Percentiles rank a stretch among this genome's conserved stretches.
Conservation (phyloP, 495 filamentous ascomycete species). For the Gamarada debralockiae region DNA sequence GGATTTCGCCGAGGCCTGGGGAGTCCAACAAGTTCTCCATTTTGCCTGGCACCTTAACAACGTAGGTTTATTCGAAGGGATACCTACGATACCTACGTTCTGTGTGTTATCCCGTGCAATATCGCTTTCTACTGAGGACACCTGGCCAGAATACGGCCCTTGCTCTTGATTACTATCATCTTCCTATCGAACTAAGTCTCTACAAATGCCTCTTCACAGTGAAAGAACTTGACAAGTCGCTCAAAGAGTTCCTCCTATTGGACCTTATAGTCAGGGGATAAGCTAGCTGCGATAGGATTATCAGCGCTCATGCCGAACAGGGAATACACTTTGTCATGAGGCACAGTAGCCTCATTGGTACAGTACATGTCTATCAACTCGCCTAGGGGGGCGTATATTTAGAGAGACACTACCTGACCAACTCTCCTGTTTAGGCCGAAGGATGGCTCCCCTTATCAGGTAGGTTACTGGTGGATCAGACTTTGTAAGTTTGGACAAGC, state of each 20-base stretch:
- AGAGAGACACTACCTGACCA: constrained; percentile 17
- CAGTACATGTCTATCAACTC: constrained; percentile 34
- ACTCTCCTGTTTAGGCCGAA: constrained; percentile 21
- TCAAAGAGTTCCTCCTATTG: constrained; percentile 20
- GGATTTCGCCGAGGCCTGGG: constrained; percentile 20
- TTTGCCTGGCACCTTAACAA: not conserved
- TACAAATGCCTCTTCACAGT: constrained; percentile 13
- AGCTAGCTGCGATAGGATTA: constrained; percentile 13
- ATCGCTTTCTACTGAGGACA: not conserved
- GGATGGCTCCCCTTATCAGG: no score
- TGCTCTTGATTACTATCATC: not conserved
- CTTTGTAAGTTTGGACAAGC: constrained; percentile 7
- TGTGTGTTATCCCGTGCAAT: no score
- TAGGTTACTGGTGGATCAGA: constrained; percentile 22
- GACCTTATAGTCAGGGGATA: constrained; percentile 21
- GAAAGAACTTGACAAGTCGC: constrained; percentile 12
- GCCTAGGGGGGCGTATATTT: constrained; percentile 24
- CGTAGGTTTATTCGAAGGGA: constrained; percentile 11
- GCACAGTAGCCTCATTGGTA: constrained; percentile 25
- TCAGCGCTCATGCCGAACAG: constrained; percentile 29
- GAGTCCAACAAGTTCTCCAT: no score
- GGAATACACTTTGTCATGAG: constrained; percentile 33
- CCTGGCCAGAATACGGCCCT: not conserved
- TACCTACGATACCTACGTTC: constrained; percentile 20
- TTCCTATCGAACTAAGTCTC: not conserved